phyloP scores from a whole-genome alignment of 345 rosid genomes.

The Luvunga scandens region DNA sequence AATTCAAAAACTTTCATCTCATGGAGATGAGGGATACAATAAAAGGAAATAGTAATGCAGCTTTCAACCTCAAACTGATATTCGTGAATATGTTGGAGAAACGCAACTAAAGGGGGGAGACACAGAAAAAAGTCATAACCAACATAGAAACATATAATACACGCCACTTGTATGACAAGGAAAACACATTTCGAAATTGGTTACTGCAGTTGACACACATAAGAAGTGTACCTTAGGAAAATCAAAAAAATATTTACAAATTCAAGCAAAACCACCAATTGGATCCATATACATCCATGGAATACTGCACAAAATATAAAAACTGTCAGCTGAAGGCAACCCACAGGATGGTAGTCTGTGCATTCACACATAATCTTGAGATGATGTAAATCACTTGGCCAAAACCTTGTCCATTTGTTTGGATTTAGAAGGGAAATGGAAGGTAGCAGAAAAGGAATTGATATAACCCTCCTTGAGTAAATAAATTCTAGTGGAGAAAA shows the following conservation, averaged over 20 bases:
- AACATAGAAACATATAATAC: background rate
- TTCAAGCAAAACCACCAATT: background rate
- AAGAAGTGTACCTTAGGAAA: background rate
- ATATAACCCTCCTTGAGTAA: background rate
- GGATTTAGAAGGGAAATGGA: background rate
- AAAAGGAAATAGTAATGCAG: background rate
- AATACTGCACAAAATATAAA: background rate
- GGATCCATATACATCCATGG: background rate
- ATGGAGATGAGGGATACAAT: background rate
- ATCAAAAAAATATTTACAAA: background rate
- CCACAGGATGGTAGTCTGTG: background rate
- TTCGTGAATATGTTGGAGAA: background rate
- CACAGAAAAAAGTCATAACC: background rate
- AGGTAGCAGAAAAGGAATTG: background rate
- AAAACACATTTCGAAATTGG: background rate
- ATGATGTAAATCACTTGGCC: background rate
- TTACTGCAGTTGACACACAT: background rate
- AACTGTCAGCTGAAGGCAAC: background rate
- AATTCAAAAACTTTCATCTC: background rate
- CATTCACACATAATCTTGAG: background rate
- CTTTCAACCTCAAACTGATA: background rate
- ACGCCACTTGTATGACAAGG: background rate
- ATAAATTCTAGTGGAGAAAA: background rate
- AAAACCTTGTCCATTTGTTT: background rate
- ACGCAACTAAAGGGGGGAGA: background rate